Evolutionary conservation across 73 alveolate species (phyloP), one percentile per base, ranked within the genome.

Genomic region (Breviolum minutum): DNA sequence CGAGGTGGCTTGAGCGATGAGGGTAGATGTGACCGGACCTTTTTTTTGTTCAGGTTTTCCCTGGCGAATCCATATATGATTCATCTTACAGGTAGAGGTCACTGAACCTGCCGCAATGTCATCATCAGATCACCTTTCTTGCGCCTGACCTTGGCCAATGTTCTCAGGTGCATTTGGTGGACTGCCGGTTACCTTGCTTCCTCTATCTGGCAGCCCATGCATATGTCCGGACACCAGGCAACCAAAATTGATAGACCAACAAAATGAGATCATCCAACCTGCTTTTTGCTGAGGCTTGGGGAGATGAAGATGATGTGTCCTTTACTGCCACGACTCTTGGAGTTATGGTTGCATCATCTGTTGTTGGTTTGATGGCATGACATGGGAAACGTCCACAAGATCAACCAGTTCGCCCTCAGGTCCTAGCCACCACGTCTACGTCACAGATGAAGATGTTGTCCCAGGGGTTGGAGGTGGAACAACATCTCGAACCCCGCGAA

Each of bases 121-220:
- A n/a, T 22, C n/a, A 7, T 70, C 81, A 22, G 81, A 20, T 20
- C n/a, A 22, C 8, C n/a, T 70, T 70, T 70, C 54, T 40, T 40
- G 54, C 48, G 5, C 0, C 68, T 27, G 13, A 6, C n/a, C 54
- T 40, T 40, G 54, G 54, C 54, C 54, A 40, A 68, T 6, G 24
- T 7, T 61, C 60, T 73, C 73, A 92, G 97, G 89, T 92, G 8
- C 76, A 61, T 54, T 30, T 71, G 90, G 61, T 92, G 12, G 97
- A 74, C 88, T 92, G 97, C 79, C 97, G 97, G 14, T 64, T 92
- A 54, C 97, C 97, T 29, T 92, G 97, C 97, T 92, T 92, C 27
- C 60, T 92, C 0, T 74, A 92, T 64, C 89, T 92, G 48, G 88
- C 89, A 9, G 97, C 97, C 3, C 66, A 80, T 48, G 97, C 89